These are phyloP conservation scores for Boletus insuetus DNA, from an alignment of 768 basidiomycete genomes.

Conservation along the genomic window DNA sequence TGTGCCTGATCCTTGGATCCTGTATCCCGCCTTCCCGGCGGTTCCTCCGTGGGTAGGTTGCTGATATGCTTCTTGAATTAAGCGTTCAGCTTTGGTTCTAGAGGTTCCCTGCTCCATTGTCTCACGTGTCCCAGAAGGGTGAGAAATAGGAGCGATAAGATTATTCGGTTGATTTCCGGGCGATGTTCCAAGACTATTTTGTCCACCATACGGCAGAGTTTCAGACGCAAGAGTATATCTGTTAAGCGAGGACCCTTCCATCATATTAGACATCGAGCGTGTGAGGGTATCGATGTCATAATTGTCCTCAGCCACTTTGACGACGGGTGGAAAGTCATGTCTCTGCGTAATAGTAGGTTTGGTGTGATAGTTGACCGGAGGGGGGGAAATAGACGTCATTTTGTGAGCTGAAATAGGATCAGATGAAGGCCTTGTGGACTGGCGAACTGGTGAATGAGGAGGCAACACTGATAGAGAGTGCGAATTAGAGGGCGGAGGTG, in stretches of 20 bases:
- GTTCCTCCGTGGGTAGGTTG: constrained; percentile 7
- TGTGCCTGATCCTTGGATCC: constrained; percentile 14
- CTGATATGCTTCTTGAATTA: constrained; percentile 4
- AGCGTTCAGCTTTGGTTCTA: not conserved
- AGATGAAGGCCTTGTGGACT: not conserved
- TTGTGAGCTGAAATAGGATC: not conserved
- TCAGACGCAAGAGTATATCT: constrained; percentile 1
- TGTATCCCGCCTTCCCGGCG: not conserved
- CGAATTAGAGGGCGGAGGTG: not conserved
- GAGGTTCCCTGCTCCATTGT: not conserved
- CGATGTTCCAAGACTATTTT: not conserved
- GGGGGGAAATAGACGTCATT: not conserved
- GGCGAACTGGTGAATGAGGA: not conserved
- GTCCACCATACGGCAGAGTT: not conserved
- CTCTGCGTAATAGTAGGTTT: constrained; percentile 4
- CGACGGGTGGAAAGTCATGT: not conserved
- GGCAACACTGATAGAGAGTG: not conserved
- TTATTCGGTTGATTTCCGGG: not conserved
- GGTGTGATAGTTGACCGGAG: constrained; percentile 1
- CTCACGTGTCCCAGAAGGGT: constrained; percentile 3
- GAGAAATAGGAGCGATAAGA: not conserved
- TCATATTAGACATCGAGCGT: constrained; percentile 9
- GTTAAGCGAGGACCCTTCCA: not conserved
- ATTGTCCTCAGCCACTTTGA: not conserved
- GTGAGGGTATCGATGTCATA: constrained; percentile 3